Conservation (phyloP, 2,329 filamentous ascomycete genomes). For the Ophiostoma perfectum region DNA sequence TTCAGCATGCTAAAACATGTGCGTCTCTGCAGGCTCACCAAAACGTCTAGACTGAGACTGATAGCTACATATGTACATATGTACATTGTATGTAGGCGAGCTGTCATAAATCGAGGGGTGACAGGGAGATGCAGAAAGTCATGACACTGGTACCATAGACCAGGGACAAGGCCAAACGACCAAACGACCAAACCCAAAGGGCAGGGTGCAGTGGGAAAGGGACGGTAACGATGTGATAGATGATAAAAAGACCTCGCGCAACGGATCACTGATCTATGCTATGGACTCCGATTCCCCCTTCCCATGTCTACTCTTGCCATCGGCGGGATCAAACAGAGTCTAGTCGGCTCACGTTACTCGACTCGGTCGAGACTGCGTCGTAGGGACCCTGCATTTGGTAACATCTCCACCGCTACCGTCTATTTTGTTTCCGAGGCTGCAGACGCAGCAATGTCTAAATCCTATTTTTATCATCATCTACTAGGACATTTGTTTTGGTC, state of each 20-base stretch:
- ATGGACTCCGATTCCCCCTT: background rate
- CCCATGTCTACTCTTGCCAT: background rate
- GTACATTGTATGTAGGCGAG: conserved; percentile 4
- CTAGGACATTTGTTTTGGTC: too few species aligned
- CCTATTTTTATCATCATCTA: too few species aligned
- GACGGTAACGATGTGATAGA: background rate
- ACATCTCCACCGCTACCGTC: background rate
- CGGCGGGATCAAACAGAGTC: background rate
- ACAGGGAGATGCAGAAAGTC: conserved; percentile 3
- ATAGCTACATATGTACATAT: background rate
- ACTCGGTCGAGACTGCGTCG: background rate
- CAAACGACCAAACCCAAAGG: background rate
- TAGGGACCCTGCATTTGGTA: background rate
- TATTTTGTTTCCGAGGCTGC: background rate
- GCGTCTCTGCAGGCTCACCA: too few species aligned
- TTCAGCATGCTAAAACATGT: too few species aligned
- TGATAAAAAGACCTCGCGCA: background rate
- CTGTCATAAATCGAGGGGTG: conserved; percentile 1
- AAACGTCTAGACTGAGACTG: too few species aligned
- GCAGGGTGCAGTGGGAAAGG: background rate
- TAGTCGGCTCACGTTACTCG: background rate
- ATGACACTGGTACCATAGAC: background rate
- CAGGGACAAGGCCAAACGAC: too few species aligned
- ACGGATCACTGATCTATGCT: background rate
- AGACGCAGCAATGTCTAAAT: too few species aligned